These are phyloP conservation scores for Kwoniella pini DNA, from an alignment of 768 basidiomycete species.

Conservation along the genomic window DNA sequence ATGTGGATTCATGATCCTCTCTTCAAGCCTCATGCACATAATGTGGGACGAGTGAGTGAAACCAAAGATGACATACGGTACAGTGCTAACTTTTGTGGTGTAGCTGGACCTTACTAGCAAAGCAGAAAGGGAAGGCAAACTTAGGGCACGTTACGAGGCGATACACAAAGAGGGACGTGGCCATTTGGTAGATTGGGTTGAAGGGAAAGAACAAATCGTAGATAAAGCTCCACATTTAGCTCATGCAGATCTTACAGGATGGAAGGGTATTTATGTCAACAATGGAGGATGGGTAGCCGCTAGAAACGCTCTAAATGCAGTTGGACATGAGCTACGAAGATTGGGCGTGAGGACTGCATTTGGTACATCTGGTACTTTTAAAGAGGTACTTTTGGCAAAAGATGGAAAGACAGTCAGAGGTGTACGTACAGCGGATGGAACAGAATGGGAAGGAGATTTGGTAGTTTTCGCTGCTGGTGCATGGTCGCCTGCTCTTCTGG, in stretches of 20 bases:
- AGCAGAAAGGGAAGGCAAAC: constrained; percentile 6
- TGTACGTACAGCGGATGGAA: constrained; percentile 42
- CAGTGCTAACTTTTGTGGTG: background rate
- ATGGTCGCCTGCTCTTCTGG: constrained; percentile 48
- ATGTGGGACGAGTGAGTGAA: constrained; percentile 42
- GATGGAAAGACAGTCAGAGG: constrained; percentile 39
- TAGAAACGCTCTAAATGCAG: constrained; percentile 42
- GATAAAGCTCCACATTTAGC: constrained; percentile 33
- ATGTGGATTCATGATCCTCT: constrained; percentile 48
- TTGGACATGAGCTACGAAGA: constrained; percentile 34
- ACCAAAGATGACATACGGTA: constrained; percentile 1
- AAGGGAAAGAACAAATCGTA: constrained; percentile 31
- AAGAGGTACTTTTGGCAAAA: constrained; percentile 27
- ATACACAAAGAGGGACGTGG: constrained; percentile 18
- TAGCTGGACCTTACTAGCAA: constrained; percentile 33
- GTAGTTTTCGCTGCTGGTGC: constrained; percentile 52
- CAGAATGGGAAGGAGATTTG: constrained; percentile 38
- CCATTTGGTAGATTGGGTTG: constrained; percentile 36
- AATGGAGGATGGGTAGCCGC: constrained; percentile 53
- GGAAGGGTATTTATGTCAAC: constrained; percentile 41
- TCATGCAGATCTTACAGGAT: constrained; percentile 32
- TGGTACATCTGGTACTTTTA: constrained; percentile 47
- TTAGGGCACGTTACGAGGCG: constrained; percentile 28
- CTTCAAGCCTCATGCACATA: constrained; percentile 43
- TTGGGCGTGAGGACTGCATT: constrained; percentile 42